phyloP scores from a whole-genome alignment of 805 yeast genomes.

The Nakazawaea ishiwadae region DNA sequence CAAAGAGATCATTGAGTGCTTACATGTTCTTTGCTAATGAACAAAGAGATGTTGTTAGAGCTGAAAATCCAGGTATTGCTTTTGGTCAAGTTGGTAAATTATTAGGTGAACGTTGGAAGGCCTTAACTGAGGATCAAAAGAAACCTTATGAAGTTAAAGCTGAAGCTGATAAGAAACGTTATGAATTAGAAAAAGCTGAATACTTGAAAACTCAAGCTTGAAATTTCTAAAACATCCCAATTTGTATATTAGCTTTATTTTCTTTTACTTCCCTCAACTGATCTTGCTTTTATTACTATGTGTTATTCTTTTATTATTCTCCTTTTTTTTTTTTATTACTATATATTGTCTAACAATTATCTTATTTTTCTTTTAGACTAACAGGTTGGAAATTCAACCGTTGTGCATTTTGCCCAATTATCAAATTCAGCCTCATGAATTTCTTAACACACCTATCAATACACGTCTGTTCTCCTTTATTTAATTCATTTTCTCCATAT shows the following conservation, averaged over 20 bases:
- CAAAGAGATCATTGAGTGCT: conserved; percentile 96
- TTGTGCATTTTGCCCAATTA: conserved; percentile 51
- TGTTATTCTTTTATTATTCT: background rate
- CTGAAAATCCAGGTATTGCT: conserved; percentile 93
- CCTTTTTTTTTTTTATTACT: background rate
- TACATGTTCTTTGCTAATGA: conserved; percentile 99
- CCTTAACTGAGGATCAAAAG: conserved; percentile 76
- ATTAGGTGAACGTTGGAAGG: conserved; percentile 97
- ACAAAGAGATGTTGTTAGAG: conserved; percentile 91
- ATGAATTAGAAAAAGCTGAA: conserved; percentile 92
- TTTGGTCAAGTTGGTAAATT: conserved; percentile 95
- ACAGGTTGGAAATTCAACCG: conserved; percentile 40
- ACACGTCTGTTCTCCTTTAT: conserved; percentile 80
- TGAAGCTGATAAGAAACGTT: conserved; percentile 94
- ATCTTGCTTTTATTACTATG: background rate
- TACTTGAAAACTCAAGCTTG: conserved; percentile 37
- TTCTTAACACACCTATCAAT: conserved; percentile 84
- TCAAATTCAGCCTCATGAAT: conserved; percentile 67
- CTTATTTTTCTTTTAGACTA: conserved; percentile 22
- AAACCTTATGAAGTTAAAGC: conserved; percentile 91
- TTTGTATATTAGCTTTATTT: conserved; percentile 1
- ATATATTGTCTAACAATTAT: background rate
- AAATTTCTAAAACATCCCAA: too few relatives aligned
- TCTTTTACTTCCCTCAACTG: background rate
- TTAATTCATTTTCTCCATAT: conserved; percentile 79